Base-by-base conservation (phyloP, 1,284 basidiomycete species). In the Cerioporus squamosus region DNA sequence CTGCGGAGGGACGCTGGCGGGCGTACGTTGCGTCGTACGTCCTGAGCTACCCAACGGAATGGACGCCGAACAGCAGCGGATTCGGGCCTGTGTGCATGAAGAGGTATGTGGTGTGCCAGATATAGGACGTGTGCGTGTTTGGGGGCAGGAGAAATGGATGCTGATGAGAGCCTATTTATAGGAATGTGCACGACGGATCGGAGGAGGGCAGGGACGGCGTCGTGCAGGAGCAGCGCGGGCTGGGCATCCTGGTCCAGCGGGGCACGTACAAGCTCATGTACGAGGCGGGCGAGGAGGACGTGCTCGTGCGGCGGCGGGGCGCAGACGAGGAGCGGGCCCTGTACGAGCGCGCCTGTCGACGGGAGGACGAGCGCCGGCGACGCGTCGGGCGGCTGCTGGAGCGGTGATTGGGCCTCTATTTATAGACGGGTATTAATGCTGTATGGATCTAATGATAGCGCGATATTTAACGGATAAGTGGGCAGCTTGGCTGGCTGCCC, bases 1-100 rank as follows among this genome's bases (percentile, higher is more conserved):
- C 76, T 33, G 66, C 74, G 24, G 60, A 73, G 15, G 78, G 77
- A 65, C 84, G 91, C 56, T 96, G 95, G 94, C 80, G 88, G 60
- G 90, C 91, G 68, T 98, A 98, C 74, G 83, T 96, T 63, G 90
- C 91, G 63, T 91, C 88, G 59, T 99, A 91, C 74, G 88, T 91
- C 57, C 81, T 93, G 75, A 79, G 77, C 43, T 78, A 87, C 61
- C 82, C 85, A 9, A 91, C 89, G 6, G 90, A 92, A 67, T 90
- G 90, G 87, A 53, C 83, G 51, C 68, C 81, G 79, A 20, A 73
- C 68, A 72, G 74, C 33, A 72, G 81, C 60, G 74, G 72, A 79
- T 72, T 70, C 76, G 66, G 62, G 44, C 59, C 64, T 38, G 64
- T 66, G 44, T 73, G 66, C 59, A 60, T 74, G 65, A 70, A 64